Conservation (phyloP, 2,329 filamentous ascomycete genomes). For the Didymella glomerata region DNA sequence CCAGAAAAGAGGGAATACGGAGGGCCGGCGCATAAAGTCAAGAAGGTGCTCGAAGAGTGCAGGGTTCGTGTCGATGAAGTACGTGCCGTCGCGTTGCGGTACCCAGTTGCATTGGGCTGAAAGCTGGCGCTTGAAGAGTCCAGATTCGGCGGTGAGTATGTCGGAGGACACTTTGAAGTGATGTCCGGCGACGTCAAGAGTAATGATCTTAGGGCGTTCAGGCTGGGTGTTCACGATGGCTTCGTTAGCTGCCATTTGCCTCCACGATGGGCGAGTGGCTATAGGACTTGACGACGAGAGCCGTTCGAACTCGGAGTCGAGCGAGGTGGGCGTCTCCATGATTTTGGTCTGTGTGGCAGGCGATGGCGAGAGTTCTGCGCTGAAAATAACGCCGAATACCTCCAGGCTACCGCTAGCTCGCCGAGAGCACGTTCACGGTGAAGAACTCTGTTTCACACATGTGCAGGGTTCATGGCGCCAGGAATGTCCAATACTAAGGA, state of each 20-base stretch:
- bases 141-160: conserved; percentile 22
- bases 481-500: too few species aligned
- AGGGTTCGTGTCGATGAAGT: conserved; percentile 53
- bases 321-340: neutral
- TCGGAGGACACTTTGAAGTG: conserved; percentile 20
- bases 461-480: too few species aligned
- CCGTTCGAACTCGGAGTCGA: neutral
- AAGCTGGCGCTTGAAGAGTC: conserved; percentile 16
- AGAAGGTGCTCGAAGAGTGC: conserved; percentile 44
- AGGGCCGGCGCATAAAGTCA: conserved; percentile 31
- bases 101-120: conserved; percentile 17
- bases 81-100: conserved; percentile 37
- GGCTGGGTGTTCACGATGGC: neutral
- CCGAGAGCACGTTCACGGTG: neutral
- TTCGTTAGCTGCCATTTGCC: too few species aligned
- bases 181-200: conserved; percentile 29
- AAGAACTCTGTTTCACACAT: neutral
- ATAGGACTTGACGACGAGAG: neutral
- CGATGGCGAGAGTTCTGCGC: too few species aligned
- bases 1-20: conserved; percentile 47
- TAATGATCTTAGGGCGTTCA: conserved; percentile 16
- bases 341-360: neutral
- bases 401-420: too few species aligned
- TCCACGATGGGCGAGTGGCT: neutral
- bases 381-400: too few species aligned